phyloP scores from a whole-genome alignment of 345 rosid genomes.

The Salix udensis region DNA sequence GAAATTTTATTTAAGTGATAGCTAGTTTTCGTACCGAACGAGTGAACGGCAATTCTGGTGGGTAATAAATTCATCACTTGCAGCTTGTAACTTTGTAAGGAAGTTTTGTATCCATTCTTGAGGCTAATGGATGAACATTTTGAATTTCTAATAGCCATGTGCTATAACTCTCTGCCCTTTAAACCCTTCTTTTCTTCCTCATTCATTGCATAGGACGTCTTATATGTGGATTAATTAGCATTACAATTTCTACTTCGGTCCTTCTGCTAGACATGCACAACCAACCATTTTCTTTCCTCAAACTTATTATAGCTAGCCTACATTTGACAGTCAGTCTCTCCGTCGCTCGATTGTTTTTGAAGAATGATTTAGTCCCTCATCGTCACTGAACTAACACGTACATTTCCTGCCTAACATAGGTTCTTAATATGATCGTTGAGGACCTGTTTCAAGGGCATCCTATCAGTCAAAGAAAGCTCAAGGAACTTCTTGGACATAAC shows the following conservation, averaged over 20 bases:
- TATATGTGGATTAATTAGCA: background rate
- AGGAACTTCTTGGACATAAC: conserved; percentile 90
- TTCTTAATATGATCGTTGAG: conserved; percentile 80
- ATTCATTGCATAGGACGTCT: background rate
- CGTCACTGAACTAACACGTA: background rate
- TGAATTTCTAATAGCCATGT: background rate
- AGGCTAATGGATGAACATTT: background rate
- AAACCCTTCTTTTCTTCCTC: background rate
- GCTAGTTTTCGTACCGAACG: background rate
- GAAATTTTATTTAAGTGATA: background rate
- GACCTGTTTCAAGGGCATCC: conserved; percentile 94
- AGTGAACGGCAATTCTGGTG: background rate
- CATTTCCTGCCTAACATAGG: conserved; percentile 34
- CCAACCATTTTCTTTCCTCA: background rate
- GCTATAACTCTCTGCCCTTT: too few species aligned
- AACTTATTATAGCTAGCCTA: background rate
- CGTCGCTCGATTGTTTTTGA: background rate
- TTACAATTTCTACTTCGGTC: background rate
- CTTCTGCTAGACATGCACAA: background rate
- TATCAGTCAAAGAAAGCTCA: conserved; percentile 84
- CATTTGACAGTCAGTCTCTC: too few species aligned
- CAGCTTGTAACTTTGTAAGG: background rate
- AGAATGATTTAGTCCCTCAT: background rate
- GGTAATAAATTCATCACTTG: background rate
- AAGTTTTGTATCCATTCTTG: background rate